Conservation (phyloP, 306 rosid genomes). For the Ormosia emarginata region DNA sequence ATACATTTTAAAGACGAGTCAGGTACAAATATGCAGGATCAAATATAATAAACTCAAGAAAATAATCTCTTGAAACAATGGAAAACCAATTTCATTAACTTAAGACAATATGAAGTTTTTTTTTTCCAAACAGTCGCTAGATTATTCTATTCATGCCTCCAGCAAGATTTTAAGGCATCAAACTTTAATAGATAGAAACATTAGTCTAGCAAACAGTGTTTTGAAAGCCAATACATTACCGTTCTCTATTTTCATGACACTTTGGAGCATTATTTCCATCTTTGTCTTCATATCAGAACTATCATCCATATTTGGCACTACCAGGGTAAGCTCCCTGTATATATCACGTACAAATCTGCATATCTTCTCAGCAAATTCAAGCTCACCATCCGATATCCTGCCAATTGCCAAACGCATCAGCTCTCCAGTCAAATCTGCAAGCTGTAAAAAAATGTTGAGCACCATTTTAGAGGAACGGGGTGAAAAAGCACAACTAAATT, state of each 20-base stretch:
- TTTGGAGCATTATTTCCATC: slow-evolving; percentile 94
- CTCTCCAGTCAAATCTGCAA: slow-evolving; percentile 97
- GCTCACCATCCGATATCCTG: slow-evolving; percentile 85
- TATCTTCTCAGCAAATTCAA: slow-evolving; percentile 76
- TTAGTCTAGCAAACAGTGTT: slow-evolving; percentile 1
- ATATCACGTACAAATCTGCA: slow-evolving; percentile 87
- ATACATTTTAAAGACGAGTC: neutral
- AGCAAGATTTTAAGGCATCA: neutral
- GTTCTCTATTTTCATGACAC: slow-evolving; percentile 90
- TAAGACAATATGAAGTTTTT: neutral
- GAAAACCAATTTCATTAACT: slow-evolving; percentile 12
- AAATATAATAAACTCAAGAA: neutral
- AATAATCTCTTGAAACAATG: neutral
- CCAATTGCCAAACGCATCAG: slow-evolving; percentile 98
- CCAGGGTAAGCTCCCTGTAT: slow-evolving; percentile 82
- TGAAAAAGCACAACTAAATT: neutral
- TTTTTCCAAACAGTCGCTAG: neutral
- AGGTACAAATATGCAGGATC: neutral
- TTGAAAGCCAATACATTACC: slow-evolving; percentile 44
- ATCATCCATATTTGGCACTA: slow-evolving; percentile 86
- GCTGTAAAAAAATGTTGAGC: slow-evolving; percentile 49
- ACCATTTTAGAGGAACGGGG: neutral
- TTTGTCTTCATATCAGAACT: slow-evolving; percentile 71
- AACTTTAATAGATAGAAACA: neutral
- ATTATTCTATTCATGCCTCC: neutral